Evolutionary conservation across 345 rosid genomes (phyloP).

Genomic region (Psidium friedrichsthalianum): DNA sequence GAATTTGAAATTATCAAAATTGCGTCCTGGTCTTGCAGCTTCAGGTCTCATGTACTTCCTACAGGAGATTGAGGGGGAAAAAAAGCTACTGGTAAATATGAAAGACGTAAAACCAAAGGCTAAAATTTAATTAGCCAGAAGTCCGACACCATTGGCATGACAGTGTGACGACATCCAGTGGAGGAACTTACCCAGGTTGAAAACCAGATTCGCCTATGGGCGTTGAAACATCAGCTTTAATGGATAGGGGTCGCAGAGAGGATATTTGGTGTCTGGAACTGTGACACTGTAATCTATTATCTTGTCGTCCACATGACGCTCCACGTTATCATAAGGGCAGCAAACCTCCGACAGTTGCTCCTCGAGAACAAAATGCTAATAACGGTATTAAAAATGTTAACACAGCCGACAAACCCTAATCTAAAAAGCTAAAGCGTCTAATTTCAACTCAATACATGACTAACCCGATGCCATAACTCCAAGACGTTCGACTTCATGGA

Average conservation of each 20-base stretch:
- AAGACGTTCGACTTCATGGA: no score
- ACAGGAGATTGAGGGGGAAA: background rate
- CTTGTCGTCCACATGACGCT: constrained; percentile 24
- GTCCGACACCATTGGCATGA: constrained; percentile 1
- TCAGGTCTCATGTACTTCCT: constrained; percentile 84
- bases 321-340: no score
- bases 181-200: constrained; percentile 48
- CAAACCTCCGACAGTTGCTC: no score
- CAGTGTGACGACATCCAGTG: background rate
- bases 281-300: no score
- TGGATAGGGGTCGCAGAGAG: no score
- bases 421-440: no score
- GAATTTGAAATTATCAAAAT: constrained; percentile 5
- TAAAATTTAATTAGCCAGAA: background rate
- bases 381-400: background rate
- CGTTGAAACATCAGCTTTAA: constrained; percentile 6
- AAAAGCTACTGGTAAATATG: background rate
- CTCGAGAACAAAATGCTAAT: background rate
- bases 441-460: background rate
- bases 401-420: background rate
- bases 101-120: background rate
- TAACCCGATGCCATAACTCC: constrained; percentile 81
- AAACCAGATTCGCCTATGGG: constrained; percentile 87
- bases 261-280: no score
- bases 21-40: constrained; percentile 20